phyloP scores from a whole-genome alignment of 208 protist species.

The Acanthamoeba castellanii region DNA sequence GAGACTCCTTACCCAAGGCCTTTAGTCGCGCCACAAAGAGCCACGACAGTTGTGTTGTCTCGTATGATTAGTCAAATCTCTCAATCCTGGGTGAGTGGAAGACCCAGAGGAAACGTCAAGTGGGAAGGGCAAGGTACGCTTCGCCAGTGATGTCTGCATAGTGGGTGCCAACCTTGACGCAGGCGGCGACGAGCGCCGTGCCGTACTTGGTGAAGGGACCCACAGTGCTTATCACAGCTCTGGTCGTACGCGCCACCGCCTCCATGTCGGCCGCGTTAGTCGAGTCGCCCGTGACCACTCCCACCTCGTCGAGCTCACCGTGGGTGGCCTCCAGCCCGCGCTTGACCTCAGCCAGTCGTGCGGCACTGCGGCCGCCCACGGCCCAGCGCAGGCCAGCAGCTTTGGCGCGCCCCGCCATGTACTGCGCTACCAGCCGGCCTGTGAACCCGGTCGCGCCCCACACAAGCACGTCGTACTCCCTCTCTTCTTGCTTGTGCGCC shows the following conservation, averaged over 20 bases:
- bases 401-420: constrained; percentile 77
- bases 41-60: not conserved
- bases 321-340: not conserved
- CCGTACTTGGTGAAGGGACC: constrained; percentile 80
- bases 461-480: constrained; percentile 82
- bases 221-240: constrained; percentile 56
- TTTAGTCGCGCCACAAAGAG: not conserved
- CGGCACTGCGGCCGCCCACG: constrained; percentile 81
- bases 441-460: constrained; percentile 87
- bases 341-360: not conserved
- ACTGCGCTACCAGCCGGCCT: constrained; percentile 81
- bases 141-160: constrained; percentile 87
- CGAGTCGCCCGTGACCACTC: constrained; percentile 37
- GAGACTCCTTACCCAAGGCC: constrained; percentile 80
- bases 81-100: not conserved
- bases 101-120: not conserved
- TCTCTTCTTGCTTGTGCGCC: not conserved
- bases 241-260: constrained; percentile 37
- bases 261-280: constrained; percentile 11
- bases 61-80: not conserved
- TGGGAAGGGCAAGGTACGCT: constrained; percentile 19
- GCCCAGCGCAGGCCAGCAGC: constrained; percentile 81
- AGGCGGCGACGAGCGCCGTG: constrained; percentile 79
- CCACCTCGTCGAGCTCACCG: not conserved
- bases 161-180: constrained; percentile 80